Percentiles rank a stretch among this genome's conserved stretches.
phyloP scores from a whole-genome alignment of 139 green algal species.

The Chlamydomonas schloesseri region DNA sequence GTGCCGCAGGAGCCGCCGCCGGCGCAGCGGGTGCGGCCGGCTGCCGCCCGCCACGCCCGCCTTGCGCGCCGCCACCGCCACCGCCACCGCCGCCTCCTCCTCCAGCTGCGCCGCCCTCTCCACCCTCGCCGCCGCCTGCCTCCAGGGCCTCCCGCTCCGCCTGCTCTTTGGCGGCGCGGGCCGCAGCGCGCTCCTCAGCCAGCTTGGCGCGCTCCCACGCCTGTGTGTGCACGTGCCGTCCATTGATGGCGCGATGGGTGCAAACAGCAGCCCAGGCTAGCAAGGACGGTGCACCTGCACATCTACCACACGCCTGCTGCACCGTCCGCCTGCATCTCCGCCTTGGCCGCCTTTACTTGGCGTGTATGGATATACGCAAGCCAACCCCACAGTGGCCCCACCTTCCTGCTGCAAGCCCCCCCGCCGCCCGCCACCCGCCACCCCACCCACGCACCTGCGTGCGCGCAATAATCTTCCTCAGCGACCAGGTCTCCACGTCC shows the following conservation, averaged over 20 bases:
- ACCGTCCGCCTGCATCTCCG: too few relatives aligned
- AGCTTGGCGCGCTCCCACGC: constrained; percentile 44
- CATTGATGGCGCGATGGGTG: too few relatives aligned
- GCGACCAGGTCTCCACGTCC: constrained; percentile 34
- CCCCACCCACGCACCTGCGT: constrained; percentile 24
- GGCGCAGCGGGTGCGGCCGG: neutral
- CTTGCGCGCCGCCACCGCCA: too few relatives aligned
- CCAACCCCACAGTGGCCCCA: too few relatives aligned
- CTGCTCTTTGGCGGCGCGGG: neutral
- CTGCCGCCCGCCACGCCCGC: neutral
- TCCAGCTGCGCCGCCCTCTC: neutral
- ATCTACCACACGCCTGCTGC: too few relatives aligned
- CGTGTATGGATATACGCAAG: too few relatives aligned
- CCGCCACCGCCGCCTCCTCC: neutral
- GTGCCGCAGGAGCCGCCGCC: neutral
- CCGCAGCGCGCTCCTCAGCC: neutral
- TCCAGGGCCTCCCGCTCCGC: neutral
- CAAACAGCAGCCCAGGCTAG: too few relatives aligned
- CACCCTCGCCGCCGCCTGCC: neutral
- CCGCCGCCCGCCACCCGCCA: too few relatives aligned
- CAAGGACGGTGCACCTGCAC: too few relatives aligned
- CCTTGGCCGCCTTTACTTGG: too few relatives aligned
- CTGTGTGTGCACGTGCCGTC: neutral
- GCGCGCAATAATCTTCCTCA: constrained; percentile 30
- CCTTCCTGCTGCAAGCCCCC: too few relatives aligned